Percentiles rank a stretch among this genome's conserved stretches.
phyloP scores from a whole-genome alignment of 148 eudicot genomes.

The Cornus florida region DNA sequence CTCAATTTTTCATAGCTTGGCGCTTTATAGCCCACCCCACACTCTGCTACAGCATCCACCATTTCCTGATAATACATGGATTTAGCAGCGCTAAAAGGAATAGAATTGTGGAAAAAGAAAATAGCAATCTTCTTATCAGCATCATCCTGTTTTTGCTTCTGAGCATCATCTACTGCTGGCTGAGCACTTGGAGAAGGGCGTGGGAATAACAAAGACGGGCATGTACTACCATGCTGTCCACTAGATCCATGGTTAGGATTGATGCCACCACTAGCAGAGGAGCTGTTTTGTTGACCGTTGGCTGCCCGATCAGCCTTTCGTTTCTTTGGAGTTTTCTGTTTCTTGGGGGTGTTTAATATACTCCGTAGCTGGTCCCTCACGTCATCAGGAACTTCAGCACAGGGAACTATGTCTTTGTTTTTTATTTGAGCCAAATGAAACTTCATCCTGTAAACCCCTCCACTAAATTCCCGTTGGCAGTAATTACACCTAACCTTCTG shows the following conservation, averaged over 20 bases:
- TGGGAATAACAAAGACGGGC: slow-evolving; percentile 27
- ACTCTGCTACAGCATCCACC: slow-evolving; percentile 38
- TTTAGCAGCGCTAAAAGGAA: slow-evolving; percentile 38
- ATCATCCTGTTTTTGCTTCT: slow-evolving; percentile 25
- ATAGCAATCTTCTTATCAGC: slow-evolving; percentile 43
- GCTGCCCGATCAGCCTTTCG: slow-evolving; percentile 26
- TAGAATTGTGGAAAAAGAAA: slow-evolving; percentile 36
- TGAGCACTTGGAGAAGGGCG: slow-evolving; percentile 22
- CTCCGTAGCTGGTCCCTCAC: slow-evolving; percentile 38
- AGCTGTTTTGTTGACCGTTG: slow-evolving; percentile 34
- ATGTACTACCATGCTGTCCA: slow-evolving; percentile 25
- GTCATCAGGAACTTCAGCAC: slow-evolving; percentile 36
- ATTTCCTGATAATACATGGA: slow-evolving; percentile 41
- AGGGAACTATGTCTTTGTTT: slow-evolving; percentile 45
- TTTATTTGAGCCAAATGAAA: slow-evolving; percentile 48
- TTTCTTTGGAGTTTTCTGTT: slow-evolving; percentile 31
- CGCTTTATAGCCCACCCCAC: slow-evolving; percentile 40
- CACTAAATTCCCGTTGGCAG: slow-evolving; percentile 42
- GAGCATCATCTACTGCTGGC: slow-evolving; percentile 23
- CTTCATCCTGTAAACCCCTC: slow-evolving; percentile 48
- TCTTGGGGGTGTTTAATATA: slow-evolving; percentile 35
- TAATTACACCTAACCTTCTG: slow-evolving; percentile 49
- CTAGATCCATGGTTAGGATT: slow-evolving; percentile 27
- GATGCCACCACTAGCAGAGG: slow-evolving; percentile 35
- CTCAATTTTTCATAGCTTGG: slow-evolving; percentile 32